Base-by-base conservation (phyloP, 768 basidiomycete genomes). In the Auriscalpium vulgare region DNA sequence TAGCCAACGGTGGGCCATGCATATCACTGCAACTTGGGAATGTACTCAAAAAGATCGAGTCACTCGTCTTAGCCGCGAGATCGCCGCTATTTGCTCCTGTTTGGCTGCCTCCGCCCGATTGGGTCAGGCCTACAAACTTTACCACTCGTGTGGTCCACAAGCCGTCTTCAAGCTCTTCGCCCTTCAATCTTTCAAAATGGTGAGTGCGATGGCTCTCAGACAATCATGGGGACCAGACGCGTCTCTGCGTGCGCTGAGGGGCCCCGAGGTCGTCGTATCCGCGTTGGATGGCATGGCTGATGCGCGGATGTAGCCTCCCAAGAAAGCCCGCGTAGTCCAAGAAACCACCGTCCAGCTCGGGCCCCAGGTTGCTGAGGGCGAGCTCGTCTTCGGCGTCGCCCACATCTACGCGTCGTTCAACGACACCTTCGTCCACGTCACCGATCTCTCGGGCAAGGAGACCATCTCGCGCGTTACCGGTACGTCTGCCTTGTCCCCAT, bases 401-500 rank as follows among this genome's bases (percentile, higher is more conserved):
- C 95, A 95, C 79, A 97, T 98, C 77, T 98, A 88, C 66, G 95
- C 97, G 43, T 95, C 93, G 56, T 99, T 99, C 85, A 99, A 99
- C 76, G 97, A 99, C 70, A 99, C 97, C 56, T 98, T 98, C 73
- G 97, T 99, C 64, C 97, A 99, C 71, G 80, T 99, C 68, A 99
- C 97, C 72, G 97, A 98, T 88, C 76, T 98, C 57, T 94, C 94
- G 21, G 97, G 97, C 67, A 95, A 91, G 79, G 97, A 98, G 80
- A 99, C 97, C 71, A 93, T 99, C 77, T 91, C 92, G 65, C 92
- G 97, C 69, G 93, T 97, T 61, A 98, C 97, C 63, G 95, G 95
- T 88, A 56, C 66, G 82, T 46, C 34, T 37, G 37, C 2, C 17
- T 44, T 14, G 29, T 23, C 21, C 8, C 48, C 16, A n/a, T 16